Evolutionary conservation across 1,284 basidiomycete species (phyloP).

Genomic region (Ustilago hordei): DNA sequence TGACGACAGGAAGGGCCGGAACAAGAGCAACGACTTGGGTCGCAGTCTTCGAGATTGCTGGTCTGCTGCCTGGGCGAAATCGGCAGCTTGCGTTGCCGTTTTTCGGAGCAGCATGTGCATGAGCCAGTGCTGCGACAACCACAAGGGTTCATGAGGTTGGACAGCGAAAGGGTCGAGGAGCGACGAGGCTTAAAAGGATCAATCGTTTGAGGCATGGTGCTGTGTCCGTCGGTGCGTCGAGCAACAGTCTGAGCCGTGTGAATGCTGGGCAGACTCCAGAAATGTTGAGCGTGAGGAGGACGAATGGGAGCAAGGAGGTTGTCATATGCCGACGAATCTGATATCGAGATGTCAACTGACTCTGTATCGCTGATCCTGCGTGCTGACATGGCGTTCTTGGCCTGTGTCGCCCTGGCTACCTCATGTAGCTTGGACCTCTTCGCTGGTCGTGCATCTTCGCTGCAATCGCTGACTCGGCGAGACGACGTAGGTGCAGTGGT

Average conservation of each 20-base stretch:
- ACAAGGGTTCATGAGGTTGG: slow-evolving; percentile 61
- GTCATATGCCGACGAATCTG: slow-evolving; percentile 4
- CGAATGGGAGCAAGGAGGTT: slow-evolving; percentile 33
- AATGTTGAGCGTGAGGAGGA: slow-evolving; percentile 15
- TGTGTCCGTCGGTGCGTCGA: not conserved
- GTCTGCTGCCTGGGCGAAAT: slow-evolving; percentile 16
- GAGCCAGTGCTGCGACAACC: slow-evolving; percentile 46
- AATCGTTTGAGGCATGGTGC: not conserved
- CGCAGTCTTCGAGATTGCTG: slow-evolving; percentile 10
- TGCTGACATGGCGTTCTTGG: not conserved
- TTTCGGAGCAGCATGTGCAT: slow-evolving; percentile 46
- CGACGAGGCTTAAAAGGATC: slow-evolving; percentile 14
- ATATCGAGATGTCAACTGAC: not conserved
- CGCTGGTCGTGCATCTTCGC: slow-evolving; percentile 11
- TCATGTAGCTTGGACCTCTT: slow-evolving; percentile 14
- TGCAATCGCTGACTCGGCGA: not conserved
- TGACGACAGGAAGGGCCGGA: slow-evolving; percentile 17
- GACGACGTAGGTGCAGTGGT: not conserved
- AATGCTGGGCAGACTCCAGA: slow-evolving; percentile 45
- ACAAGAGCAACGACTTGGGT: slow-evolving; percentile 21
- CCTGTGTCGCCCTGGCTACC: not conserved
- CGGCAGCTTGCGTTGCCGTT: slow-evolving; percentile 8
- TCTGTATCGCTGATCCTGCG: slow-evolving; percentile 2
- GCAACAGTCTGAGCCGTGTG: slow-evolving; percentile 6
- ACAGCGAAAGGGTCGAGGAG: slow-evolving; percentile 50